phyloP scores from a whole-genome alignment of 164 flowering plant species.

The Cinnamomum micranthum region DNA sequence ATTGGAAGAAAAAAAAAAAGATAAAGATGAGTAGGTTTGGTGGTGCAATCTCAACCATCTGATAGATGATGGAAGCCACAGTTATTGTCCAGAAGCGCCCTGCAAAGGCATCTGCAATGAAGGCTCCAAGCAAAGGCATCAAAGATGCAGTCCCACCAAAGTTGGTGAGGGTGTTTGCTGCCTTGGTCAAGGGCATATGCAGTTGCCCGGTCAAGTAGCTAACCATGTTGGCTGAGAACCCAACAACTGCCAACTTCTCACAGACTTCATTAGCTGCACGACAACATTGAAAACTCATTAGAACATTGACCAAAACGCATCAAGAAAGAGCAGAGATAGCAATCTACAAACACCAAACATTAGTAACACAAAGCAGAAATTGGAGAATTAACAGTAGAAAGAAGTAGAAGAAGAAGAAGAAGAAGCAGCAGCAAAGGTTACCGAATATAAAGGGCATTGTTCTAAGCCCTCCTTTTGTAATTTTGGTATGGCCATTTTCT shows the following conservation, averaged over 20 bases:
- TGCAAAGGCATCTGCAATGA: constrained; percentile 73
- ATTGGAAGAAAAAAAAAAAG: background rate
- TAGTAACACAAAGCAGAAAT: background rate
- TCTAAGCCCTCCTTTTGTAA: constrained; percentile 52
- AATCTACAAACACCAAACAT: background rate
- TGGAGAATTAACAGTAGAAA: background rate
- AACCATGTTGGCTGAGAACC: constrained; percentile 77
- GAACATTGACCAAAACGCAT: background rate
- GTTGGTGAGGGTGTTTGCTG: constrained; percentile 91
- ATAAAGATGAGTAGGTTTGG: background rate
- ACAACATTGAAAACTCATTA: background rate
- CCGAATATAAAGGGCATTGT: constrained; percentile 91
- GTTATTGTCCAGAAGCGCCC: constrained; percentile 95
- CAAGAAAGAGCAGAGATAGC: background rate
- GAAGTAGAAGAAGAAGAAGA: background rate
- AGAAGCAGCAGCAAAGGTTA: constrained; percentile 13
- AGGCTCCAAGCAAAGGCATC: constrained; percentile 86
- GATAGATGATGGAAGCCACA: constrained; percentile 72
- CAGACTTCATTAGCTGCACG: constrained; percentile 72
- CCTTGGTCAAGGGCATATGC: constrained; percentile 81
- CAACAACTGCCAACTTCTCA: constrained; percentile 95
- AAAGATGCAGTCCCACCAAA: constrained; percentile 85
- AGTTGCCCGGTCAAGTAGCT: constrained; percentile 78
- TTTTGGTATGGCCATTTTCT: constrained; percentile 5
- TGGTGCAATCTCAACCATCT: constrained; percentile 35